phyloP scores from a whole-genome alignment of 768 basidiomycete species.

The Mrakia frigida region DNA sequence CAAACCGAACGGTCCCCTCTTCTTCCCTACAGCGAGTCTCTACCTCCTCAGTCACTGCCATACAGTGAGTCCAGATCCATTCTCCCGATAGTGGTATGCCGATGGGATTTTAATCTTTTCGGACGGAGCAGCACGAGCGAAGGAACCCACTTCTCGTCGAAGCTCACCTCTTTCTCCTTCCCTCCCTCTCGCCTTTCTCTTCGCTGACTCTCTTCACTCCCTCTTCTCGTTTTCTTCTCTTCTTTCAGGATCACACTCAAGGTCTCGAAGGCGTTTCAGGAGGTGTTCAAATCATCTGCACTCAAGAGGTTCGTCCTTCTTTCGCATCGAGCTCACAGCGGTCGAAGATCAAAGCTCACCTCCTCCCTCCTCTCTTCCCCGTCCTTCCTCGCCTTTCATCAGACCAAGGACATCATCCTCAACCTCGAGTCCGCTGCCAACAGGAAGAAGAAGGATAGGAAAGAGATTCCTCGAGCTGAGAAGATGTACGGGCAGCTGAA shows the following conservation, averaged over 20 bases:
- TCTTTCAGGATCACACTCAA: conserved; percentile 13
- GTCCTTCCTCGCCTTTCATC: background rate
- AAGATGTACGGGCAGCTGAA: conserved; percentile 33
- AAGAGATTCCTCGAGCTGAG: conserved; percentile 30
- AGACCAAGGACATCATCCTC: conserved; percentile 76
- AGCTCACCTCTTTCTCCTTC: background rate
- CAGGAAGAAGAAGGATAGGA: conserved; percentile 27
- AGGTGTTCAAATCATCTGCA: conserved; percentile 58
- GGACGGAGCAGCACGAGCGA: background rate
- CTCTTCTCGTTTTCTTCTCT: background rate
- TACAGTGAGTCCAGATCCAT: conserved; percentile 3
- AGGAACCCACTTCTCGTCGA: background rate
- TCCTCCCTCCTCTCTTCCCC: background rate
- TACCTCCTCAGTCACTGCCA: conserved; percentile 28
- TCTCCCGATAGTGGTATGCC: background rate
- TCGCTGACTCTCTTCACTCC: background rate
- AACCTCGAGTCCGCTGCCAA: conserved; percentile 57
- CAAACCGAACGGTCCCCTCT: conserved; percentile 66
- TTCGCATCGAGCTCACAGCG: background rate
- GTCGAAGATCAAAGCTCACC: background rate
- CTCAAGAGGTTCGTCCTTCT: conserved; percentile 50
- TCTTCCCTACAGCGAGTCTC: conserved; percentile 12
- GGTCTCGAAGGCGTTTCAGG: conserved; percentile 1
- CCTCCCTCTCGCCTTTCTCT: background rate
- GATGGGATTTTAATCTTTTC: background rate